Evolutionary conservation across 2,329 filamentous ascomycete species (phyloP), one percentile per base, ranked within the genome.

Genomic region (Ustulina deusta): DNA sequence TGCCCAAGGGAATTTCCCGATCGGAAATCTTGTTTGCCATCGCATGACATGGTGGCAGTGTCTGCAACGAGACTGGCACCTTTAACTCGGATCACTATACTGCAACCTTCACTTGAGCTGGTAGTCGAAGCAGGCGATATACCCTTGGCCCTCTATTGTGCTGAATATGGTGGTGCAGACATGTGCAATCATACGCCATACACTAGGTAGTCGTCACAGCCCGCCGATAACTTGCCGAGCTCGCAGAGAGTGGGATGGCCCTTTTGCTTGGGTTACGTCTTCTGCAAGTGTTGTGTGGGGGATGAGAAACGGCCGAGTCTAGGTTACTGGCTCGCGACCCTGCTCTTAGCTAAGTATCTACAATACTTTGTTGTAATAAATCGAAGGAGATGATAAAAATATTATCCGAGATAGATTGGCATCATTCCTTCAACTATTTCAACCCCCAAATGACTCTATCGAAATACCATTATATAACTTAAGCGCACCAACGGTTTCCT

Each of bases 251-350:
- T 29, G 62, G 62, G 38, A 65, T 63, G 17, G 52, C 34, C 29
- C 52, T 25, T 22, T 46, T 38, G 46, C 57, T 40, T 61, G 57
- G 57, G 46, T 61, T 40, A 61, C 44, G 60, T 56, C 60, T 56
- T 38, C 51, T 62, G 40, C n/a, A 48, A 36, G 29, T 42, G 29
- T 36, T 11, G 32, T 62, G 60, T 55, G 56, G 60, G 42, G 40
- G 49, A 17, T n/a, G n/a, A n/a, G n/a, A n/a, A n/a, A n/a, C n/a
- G n/a, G n/a, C 9, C 10, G 20, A 49, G 32, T 17, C 51, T 32
- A 48, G 40, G 29, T 10, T 27, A 58, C 40, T 63, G 61, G 58
- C 61, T 63, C 54, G 61, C 29, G 34, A 34, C 36, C 44, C 44
- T 63, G 52, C 52, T 49, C 44, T 51, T 51, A 51, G 52, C 42